Evolutionary conservation across 2,329 filamentous ascomycete species (phyloP).

Genomic region (Penicillium griseofulvum): DNA sequence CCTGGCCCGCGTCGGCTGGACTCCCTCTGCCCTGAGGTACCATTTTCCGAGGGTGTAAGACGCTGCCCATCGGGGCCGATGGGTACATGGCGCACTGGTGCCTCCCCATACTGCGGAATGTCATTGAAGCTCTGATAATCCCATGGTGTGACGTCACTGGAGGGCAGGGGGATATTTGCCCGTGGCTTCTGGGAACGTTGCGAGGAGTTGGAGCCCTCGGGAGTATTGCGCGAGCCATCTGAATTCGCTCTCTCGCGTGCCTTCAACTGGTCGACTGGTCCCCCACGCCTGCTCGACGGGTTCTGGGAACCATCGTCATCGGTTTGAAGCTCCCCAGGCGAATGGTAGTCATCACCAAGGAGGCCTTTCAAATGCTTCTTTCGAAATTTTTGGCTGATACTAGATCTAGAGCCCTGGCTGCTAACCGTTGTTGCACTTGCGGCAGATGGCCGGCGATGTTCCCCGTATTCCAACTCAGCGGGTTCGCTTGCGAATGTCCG

Average conservation of each 20-base stretch:
- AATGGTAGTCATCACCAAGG: conserved; percentile 85
- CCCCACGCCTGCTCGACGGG: conserved; percentile 19
- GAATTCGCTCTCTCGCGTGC: conserved; percentile 80
- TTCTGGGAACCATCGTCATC: conserved; percentile 66
- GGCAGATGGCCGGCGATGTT: conserved; percentile 80
- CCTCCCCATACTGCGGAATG: conserved; percentile 73
- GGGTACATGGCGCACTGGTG: conserved; percentile 69
- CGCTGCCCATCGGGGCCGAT: conserved; percentile 68
- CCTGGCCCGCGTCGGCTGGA: conserved; percentile 54
- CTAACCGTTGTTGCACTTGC: conserved; percentile 85
- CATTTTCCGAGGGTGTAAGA: conserved; percentile 52
- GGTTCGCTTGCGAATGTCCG: conserved; percentile 58
- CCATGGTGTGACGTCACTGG: conserved; percentile 96
- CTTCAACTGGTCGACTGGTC: conserved; percentile 51
- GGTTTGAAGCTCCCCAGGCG: conserved; percentile 59
- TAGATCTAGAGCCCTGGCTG: conserved; percentile 76
- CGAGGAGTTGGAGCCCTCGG: conserved; percentile 58
- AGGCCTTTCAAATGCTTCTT: conserved; percentile 89
- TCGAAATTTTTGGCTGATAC: conserved; percentile 65
- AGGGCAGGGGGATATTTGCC: conserved; percentile 69
- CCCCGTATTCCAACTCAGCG: conserved; percentile 59
- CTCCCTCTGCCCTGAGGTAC: conserved; percentile 48
- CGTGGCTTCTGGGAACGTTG: conserved; percentile 73
- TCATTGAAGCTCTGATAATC: conserved; percentile 85
- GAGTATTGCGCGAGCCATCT: conserved; percentile 60